Base-by-base conservation (phyloP, 306 rosid genomes). In the Castanopsis chinensis region DNA sequence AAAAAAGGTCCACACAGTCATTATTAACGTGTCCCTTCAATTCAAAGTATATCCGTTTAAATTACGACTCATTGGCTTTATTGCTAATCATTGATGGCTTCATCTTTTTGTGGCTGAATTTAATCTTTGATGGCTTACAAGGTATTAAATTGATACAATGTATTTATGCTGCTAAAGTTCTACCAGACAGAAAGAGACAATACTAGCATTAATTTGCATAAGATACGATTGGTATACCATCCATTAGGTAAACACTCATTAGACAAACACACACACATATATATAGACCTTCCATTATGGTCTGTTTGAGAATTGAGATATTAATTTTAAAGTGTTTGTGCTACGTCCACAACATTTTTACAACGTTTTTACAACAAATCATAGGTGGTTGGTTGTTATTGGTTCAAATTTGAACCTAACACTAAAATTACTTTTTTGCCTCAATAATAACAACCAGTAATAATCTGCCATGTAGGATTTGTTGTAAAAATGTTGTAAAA, bases 161-260 rank as follows among this genome's bases (percentile, higher is more conserved):
- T 21, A 23, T 58, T 77, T 9, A 8, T n/a, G 85, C 63, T 58
- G 35, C 30, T 28, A 19, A 63, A 53, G 70, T 61, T 54, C 71
- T 23, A 70, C 27, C 45, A 4, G 69, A 65, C 69, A 65, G 71
- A 64, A 56, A 61, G 56, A 76, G 67, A 79, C 79, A 63, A 7
- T 19, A 14, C 76, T 37, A 5, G 12, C 53, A 27, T 54, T 52
- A 69, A 49, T 49, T 3, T 13, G 17, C 15, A 9, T 12, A 49
- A 49, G 53, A 49, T 12, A 77, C 11, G 71, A 79, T 63, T 71
- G 85, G 80, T 71, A 72, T 85, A 80, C 90, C 86, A 20, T 80
- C 83, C 80, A 77, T 85, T 87, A 72, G 87, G 84, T 78, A 74
- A 56, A 32, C 61, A 43, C 15, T 77, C 83, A 45, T 73, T 74